Evolutionary conservation across 371 early-diverging fungal genomes (phyloP).

Genomic region (Smittium mucronatum): DNA sequence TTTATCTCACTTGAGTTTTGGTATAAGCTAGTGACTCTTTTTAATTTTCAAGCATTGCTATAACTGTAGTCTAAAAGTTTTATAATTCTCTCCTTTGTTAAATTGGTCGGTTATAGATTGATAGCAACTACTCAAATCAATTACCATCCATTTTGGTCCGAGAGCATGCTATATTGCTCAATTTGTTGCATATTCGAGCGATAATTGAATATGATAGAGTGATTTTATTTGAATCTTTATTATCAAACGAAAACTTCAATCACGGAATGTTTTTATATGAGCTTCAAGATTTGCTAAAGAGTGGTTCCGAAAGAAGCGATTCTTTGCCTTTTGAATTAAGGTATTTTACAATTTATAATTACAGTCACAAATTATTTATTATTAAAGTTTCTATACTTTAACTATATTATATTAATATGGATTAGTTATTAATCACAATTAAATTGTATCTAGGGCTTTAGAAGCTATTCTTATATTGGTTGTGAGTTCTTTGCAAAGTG

Average conservation of each 20-base stretch:
- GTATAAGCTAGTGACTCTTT: too few species aligned
- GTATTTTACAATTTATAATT: too few species aligned
- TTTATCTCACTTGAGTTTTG: too few species aligned
- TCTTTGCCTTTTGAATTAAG: constrained; percentile 56
- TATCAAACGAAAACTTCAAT: constrained; percentile 48
- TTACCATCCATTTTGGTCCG: constrained; percentile 78
- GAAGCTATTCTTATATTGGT: constrained; percentile 72
- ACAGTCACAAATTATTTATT: too few species aligned
- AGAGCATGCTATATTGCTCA: constrained; percentile 65
- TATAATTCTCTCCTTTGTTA: too few species aligned
- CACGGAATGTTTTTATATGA: constrained; percentile 67
- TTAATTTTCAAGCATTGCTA: too few species aligned
- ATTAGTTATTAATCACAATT: too few species aligned
- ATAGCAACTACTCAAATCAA: constrained; percentile 59
- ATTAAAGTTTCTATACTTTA: too few species aligned
- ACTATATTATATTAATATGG: too few species aligned
- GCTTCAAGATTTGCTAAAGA: constrained; percentile 54
- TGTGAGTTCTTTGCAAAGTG: constrained; percentile 50
- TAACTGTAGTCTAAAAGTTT: too few species aligned
- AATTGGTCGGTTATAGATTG: constrained; percentile 50
- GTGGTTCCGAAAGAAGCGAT: constrained; percentile 22
- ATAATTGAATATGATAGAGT: constrained; percentile 67
- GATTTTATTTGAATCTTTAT: constrained; percentile 60
- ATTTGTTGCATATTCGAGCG: constrained; percentile 64
- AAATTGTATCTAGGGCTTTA: constrained; percentile 38